Evolutionary conservation across 768 basidiomycete species (phyloP), one percentile per base, ranked within the genome.

Genomic region (Termitomyces eurrhizus): DNA sequence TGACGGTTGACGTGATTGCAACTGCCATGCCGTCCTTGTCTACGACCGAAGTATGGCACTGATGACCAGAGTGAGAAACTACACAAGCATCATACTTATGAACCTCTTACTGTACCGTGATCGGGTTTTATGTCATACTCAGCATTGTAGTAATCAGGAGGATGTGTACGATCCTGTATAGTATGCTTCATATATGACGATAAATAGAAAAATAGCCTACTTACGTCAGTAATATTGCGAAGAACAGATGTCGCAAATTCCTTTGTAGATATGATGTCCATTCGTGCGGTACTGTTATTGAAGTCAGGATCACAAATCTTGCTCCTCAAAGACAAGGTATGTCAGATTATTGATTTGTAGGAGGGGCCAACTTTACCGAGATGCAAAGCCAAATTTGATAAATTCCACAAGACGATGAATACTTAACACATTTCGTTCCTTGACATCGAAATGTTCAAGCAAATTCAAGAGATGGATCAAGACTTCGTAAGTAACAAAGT

Each of bases 391-490:
- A 66, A 79, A 97, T 69, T 98, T 97, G 70, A 93, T 78, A 0
- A 84, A 83, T 73, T 98, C 97, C 14, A 98, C 78, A 5, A 92
- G 70, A 50, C 95, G 80, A 71, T 98, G 97, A 3, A 83, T 78
- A 64, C 86, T 90, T 16, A 93, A 70, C 0, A 80, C 78, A n/a
- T 80, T 86, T 63, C 78, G 72, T 49, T 84, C 84, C 29, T 76
- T 74, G 18, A 80, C 64, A 37, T 83, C 72, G 67, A 83, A 98
- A n/a, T 81, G 79, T 69, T 97, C 95, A 50, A 96, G 75, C 21
- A 95, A 71, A 69, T 98, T 97, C n/a, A 98, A 76, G 81, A 98
- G 90, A 69, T 93, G 90, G 44, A 97, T 75, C 45, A 98, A 75
- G n/a, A 91, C 92, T 79, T 52, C 49, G 45, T 26, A 41, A 57